A percentile compares a stretch with the other conserved stretches of the same genome.
These are phyloP conservation scores for Heteromeles arbutifolia DNA, from an alignment of 306 rosid genomes.

Conservation along the genomic window DNA sequence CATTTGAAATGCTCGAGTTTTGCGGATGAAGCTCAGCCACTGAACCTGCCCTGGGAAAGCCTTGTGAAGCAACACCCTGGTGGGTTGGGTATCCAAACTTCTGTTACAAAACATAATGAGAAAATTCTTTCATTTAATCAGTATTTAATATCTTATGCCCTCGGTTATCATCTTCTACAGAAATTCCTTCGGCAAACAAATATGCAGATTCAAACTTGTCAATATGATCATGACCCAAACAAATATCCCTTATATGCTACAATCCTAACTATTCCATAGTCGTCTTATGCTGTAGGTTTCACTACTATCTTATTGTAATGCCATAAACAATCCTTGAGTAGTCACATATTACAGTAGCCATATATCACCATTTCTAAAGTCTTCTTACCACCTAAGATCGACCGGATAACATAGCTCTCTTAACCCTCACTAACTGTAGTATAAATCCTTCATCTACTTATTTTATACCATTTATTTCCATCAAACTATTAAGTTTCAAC, in stretches of 20 bases:
- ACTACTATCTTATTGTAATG: not conserved
- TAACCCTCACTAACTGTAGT: not conserved
- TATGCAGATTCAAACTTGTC: not conserved
- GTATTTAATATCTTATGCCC: not conserved
- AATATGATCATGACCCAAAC: not conserved
- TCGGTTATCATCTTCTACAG: not conserved
- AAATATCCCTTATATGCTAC: not conserved
- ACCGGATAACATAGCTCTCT: not conserved
- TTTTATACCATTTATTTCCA: not conserved
- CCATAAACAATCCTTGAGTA: not conserved
- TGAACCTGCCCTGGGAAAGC: constrained; percentile 31
- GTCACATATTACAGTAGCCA: too few relatives aligned
- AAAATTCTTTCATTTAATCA: not conserved
- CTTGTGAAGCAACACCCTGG: constrained; percentile 41
- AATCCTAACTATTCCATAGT: not conserved
- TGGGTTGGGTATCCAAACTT: constrained; percentile 18
- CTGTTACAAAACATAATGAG: not conserved
- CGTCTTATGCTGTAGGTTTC: not conserved
- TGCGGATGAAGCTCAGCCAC: constrained; percentile 33
- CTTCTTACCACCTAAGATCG: not conserved
- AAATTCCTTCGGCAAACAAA: not conserved
- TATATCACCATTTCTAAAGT: not conserved
- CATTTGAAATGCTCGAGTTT: constrained; percentile 27
- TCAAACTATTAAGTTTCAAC: not conserved
- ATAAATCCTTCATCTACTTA: not conserved